Evolutionary conservation across 208 protist genomes (phyloP).

Genomic region (Wallacemonas collosoma): DNA sequence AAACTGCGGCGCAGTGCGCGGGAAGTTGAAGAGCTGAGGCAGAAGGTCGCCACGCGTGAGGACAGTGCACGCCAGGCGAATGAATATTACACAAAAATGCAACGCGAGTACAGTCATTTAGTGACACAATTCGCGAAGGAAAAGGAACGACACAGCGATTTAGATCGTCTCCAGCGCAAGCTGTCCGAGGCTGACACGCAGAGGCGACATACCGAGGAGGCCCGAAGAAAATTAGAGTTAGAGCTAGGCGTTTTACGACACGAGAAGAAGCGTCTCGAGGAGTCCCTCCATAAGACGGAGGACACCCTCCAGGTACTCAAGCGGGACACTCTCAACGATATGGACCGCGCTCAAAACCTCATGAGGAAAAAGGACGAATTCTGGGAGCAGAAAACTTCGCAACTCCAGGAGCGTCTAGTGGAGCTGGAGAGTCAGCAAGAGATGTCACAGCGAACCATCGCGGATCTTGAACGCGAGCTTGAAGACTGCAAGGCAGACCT

Average conservation of each 20-base stretch:
- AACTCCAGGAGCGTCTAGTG: slow-evolving; percentile 1
- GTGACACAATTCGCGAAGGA: slow-evolving; percentile 29
- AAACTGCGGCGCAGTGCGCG: slow-evolving; percentile 34
- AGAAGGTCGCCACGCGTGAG: slow-evolving; percentile 37
- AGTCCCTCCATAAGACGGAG: slow-evolving; percentile 14
- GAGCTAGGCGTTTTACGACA: slow-evolving; percentile 10
- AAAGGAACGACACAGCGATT: slow-evolving; percentile 9
- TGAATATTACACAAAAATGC: slow-evolving; percentile 65
- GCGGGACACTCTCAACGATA: slow-evolving; percentile 14
- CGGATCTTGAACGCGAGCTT: slow-evolving; percentile 9
- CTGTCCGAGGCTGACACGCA: slow-evolving; percentile 7
- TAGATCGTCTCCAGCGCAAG: slow-evolving; percentile 9
- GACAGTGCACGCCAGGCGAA: slow-evolving; percentile 43
- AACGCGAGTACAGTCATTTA: slow-evolving; percentile 83
- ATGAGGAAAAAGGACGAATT: slow-evolving; percentile 18
- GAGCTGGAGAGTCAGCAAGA: slow-evolving; percentile 11
- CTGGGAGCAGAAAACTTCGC: slow-evolving; percentile 11
- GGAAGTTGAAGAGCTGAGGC: slow-evolving; percentile 48
- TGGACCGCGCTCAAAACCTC: slow-evolving; percentile 15
- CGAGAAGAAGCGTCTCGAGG: slow-evolving; percentile 15
- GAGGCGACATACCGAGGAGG: slow-evolving; percentile 6
- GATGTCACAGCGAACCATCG: not conserved
- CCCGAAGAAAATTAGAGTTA: slow-evolving; percentile 2
- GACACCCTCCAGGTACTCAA: slow-evolving; percentile 15
- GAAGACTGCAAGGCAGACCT: slow-evolving; percentile 10